Conservation (phyloP, 1,284 basidiomycete species). For the Rhodofomes roseus region DNA sequence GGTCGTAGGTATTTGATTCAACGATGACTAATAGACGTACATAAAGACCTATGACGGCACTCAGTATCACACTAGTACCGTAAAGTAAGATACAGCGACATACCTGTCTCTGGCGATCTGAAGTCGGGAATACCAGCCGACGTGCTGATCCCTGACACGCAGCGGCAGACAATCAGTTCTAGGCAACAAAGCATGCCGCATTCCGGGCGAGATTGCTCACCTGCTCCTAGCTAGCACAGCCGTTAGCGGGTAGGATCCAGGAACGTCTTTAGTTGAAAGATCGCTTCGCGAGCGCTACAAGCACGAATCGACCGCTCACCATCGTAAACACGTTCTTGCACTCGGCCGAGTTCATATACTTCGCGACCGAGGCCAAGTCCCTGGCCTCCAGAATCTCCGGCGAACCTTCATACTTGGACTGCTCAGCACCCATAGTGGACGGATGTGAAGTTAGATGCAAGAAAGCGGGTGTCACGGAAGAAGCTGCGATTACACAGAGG, state of each 20-base stretch:
- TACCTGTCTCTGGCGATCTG: constrained; percentile 72
- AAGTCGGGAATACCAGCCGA: constrained; percentile 82
- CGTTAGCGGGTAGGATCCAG: neutral
- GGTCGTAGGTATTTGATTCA: neutral
- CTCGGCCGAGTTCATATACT: constrained; percentile 62
- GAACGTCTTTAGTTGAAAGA: neutral
- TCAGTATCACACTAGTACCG: neutral
- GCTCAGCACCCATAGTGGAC: constrained; percentile 19
- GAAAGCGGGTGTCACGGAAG: neutral
- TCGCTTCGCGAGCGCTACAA: neutral
- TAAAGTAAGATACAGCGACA: constrained; percentile 12
- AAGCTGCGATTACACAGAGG: neutral
- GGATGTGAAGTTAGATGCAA: neutral
- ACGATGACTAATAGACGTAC: constrained; percentile 28
- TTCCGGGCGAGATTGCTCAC: constrained; percentile 38
- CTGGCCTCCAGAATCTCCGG: constrained; percentile 30
- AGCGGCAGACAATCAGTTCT: neutral
- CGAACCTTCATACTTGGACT: constrained; percentile 19
- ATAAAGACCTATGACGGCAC: constrained; percentile 47
- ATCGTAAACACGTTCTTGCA: constrained; percentile 71
- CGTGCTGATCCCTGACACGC: constrained; percentile 61
- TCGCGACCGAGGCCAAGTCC: constrained; percentile 46
- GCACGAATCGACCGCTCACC: constrained; percentile 40
- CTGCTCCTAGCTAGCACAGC: constrained; percentile 52
- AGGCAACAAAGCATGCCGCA: too few species aligned